A percentile compares a stretch with the other conserved stretches of the same genome.
Evolutionary conservation across 129 eudicot genomes (phyloP).

Genomic region (Dittrichia graveolens): DNA sequence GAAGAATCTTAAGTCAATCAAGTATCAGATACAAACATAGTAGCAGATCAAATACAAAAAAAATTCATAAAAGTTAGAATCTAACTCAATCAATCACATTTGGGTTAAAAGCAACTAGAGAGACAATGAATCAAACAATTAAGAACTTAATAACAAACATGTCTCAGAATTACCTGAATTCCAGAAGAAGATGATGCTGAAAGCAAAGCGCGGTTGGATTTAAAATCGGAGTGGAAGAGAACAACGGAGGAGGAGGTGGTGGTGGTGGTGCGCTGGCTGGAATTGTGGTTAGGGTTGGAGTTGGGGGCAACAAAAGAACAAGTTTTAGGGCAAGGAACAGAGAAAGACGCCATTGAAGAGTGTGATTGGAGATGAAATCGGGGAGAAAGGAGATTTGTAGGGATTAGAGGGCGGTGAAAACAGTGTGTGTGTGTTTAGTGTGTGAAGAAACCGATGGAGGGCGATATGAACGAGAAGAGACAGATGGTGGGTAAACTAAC

Average conservation of each 20-base stretch:
- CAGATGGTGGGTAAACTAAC: not conserved
- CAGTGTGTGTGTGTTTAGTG: not conserved
- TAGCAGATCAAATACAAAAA: not conserved
- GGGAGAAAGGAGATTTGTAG: constrained; percentile 14
- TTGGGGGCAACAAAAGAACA: constrained; percentile 27
- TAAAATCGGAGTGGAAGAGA: constrained; percentile 39
- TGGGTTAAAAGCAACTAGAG: not conserved
- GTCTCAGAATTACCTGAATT: constrained; percentile 29
- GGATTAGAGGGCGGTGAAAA: constrained; percentile 20
- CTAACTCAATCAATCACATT: constrained; percentile 7
- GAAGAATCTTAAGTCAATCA: not conserved
- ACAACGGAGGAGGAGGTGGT: not conserved
- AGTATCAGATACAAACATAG: not conserved
- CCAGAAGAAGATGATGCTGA: constrained; percentile 30
- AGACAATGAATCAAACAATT: not conserved
- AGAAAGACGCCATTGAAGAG: constrained; percentile 53
- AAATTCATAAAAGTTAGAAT: not conserved
- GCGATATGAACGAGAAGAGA: constrained; percentile 19
- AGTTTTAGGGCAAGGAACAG: constrained; percentile 56
- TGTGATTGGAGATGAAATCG: not conserved
- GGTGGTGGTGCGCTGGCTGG: constrained; percentile 8
- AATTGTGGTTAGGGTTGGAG: constrained; percentile 29
- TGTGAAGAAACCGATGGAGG: constrained; percentile 18
- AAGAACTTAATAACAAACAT: not conserved
- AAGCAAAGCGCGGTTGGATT: constrained; percentile 27